Evolutionary conservation across 768 basidiomycete species (phyloP).

Genomic region (Cystofilobasidium ferigula): DNA sequence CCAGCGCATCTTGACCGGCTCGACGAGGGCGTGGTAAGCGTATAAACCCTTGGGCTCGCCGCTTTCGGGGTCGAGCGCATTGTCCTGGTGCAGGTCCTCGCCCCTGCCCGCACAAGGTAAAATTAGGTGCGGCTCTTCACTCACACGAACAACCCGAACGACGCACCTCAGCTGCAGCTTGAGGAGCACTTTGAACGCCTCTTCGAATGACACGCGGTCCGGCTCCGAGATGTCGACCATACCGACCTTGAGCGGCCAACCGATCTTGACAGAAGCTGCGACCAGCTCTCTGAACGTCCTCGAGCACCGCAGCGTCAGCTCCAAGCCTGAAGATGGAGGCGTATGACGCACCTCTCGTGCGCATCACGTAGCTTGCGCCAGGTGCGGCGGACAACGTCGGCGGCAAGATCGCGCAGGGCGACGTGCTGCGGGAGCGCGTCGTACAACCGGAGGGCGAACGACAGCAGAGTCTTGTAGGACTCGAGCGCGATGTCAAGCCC

Average conservation of each 20-base stretch:
- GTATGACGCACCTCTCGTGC: not conserved
- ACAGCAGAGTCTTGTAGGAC: not conserved
- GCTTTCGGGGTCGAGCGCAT: constrained; percentile 40
- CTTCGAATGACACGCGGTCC: constrained; percentile 49
- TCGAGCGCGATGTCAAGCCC: constrained; percentile 8
- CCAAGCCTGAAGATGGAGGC: no score
- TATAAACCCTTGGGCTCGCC: constrained; percentile 54
- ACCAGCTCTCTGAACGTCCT: not conserved
- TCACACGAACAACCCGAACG: not conserved
- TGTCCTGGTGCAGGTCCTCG: constrained; percentile 30
- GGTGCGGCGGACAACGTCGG: constrained; percentile 11
- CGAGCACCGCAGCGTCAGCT: not conserved
- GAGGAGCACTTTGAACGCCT: constrained; percentile 63
- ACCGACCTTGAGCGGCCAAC: constrained; percentile 19
- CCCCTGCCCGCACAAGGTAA: constrained; percentile 30
- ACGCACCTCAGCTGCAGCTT: constrained; percentile 66
- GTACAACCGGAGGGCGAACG: constrained; percentile 1
- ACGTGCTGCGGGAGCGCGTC: not conserved
- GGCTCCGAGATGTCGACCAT: not conserved
- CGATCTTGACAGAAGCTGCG: constrained; percentile 4
- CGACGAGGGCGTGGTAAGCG: constrained; percentile 69
- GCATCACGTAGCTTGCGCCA: not conserved
- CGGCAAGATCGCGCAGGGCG: constrained; percentile 5
- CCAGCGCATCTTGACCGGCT: constrained; percentile 74
- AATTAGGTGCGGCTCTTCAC: not conserved